Evolutionary conservation across 805 yeast species (phyloP), one percentile per base, ranked within the genome.

Genomic region (Suhomyces sp.): DNA sequence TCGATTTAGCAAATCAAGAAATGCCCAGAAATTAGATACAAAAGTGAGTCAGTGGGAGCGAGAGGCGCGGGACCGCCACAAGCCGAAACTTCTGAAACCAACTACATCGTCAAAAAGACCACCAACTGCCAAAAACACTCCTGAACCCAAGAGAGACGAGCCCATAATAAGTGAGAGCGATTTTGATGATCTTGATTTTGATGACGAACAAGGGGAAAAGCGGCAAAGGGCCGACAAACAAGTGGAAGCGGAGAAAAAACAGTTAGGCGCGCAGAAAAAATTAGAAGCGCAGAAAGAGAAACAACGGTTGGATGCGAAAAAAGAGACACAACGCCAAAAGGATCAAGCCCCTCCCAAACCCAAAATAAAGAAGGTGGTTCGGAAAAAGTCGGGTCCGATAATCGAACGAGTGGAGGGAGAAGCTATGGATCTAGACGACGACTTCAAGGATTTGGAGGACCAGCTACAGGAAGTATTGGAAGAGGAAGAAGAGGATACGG

Each of bases 381-480:
- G 43, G 15, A 9, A 33, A 46, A 37, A 41, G 13, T 22, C 40
- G 22, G 33, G 43, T 13, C 44, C 50, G 12, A 49, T 49, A 6
- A 44, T 49, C 12, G 43, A 46, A 20, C 24, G 49, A 12, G 47
- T 37, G 13, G 50, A 44, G 5, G 49, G 47, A 4, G 53, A 43
- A 6, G 51, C 57, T 9, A 51, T 51, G n/a, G 73, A 66, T 17
- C 56, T 63, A 53, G 72, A 65, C 25, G 77, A 75, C 57, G 78
- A 74, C 25, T 75, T 75, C 52, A 69, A 69, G 40, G 78, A 74
- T 55, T 64, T 75, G 43, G 79, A 75, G 48, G 73, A 72, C 51
- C 75, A 75, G 52, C 58, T 75, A 35, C 68, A 73, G 49, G 77
- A 75, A 54, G 78, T 73, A 5, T 58, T 75, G 39, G 77, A 65